These are phyloP conservation scores for Leishmania lainsoni DNA, from an alignment of 208 protist genomes.

Conservation along the genomic window DNA sequence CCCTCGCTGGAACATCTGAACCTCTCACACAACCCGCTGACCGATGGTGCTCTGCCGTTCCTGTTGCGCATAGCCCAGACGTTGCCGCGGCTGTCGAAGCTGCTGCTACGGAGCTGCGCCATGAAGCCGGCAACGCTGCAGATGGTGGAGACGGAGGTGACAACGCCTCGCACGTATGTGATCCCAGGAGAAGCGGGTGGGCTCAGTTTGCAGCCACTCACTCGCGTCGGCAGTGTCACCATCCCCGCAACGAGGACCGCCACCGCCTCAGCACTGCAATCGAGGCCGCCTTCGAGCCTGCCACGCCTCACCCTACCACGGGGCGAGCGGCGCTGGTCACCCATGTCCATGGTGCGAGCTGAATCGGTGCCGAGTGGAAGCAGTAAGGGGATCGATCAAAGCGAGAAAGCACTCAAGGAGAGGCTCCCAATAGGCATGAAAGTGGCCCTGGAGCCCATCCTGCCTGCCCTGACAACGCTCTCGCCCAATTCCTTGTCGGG, in stretches of 20 bases:
- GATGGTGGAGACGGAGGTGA: conserved; percentile 33
- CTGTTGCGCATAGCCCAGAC: conserved; percentile 46
- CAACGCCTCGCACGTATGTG: conserved; percentile 8
- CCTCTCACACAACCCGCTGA: conserved; percentile 66
- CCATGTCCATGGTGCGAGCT: conserved; percentile 12
- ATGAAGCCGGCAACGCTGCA: conserved; percentile 32
- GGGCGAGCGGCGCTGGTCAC: conserved; percentile 1
- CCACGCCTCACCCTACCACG: conserved; percentile 13
- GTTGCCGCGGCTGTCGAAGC: conserved; percentile 34
- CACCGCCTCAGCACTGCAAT: not conserved
- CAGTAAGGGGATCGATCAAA: not conserved
- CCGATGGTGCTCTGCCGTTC: conserved; percentile 26
- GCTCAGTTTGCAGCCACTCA: not conserved
- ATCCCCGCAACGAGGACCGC: not conserved
- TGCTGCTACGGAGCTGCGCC: conserved; percentile 42
- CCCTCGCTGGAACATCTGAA: conserved; percentile 47
- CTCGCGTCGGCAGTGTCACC: not conserved
- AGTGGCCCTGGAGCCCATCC: conserved; percentile 4
- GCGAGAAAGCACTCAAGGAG: not conserved
- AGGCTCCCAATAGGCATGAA: not conserved
- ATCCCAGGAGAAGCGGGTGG: not conserved
- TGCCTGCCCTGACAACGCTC: not conserved
- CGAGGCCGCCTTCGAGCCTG: not conserved
- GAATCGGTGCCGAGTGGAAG: conserved; percentile 14
- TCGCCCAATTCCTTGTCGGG: not conserved